Base-by-base conservation (phyloP, 1,284 basidiomycete genomes). In the Coniferiporia sulphurascens region DNA sequence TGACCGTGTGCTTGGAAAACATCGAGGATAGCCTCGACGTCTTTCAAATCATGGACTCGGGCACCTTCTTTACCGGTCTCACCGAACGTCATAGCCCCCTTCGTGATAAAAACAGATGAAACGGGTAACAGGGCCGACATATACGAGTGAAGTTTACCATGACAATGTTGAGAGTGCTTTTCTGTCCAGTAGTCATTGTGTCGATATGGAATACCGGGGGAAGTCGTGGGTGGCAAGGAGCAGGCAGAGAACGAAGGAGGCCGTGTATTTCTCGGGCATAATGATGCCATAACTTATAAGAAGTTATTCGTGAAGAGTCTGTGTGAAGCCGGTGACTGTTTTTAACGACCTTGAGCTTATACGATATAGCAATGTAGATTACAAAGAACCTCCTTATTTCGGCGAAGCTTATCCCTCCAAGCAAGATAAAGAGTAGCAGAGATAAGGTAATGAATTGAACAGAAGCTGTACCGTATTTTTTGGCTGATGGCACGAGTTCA, bases 1-100 rank as follows among this genome's bases (percentile, higher is more conserved):
- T 85, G 84, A 0, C 85, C 84, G 68, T 86, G 83, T 6, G 73
- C 71, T 35, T 77, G 75, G 68, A 86, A 85, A 34, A 79, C 75
- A 64, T 85, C 79, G 32, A 86, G 69, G 55, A 86, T 85, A 1
- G 73, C 74, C 48, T 78, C 74, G 22, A 82, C 75, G 15, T 78
- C 76, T 59, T 78, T 72, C 38, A 86, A 62, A 62, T 80, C 74
- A 64, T 81, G 75, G 4, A 85, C 78, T 3, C 83, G 76, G 1
- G 79, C 77, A 48, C 76, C 75, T 22, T 74, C 74, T 52, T 70
- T 71, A 17, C 76, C 78, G 36, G 70, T 65, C 17, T 68, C 64
- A 38, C 74, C 73, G 52, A 74, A 72, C 10, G 78, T 80, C 78
- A 73, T 73, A 34, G 70, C 70, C 34, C 71, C 71, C 71, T 72